Percentiles rank a stretch among this genome's conserved stretches.
Evolutionary conservation across 192 early-diverging fungal species (phyloP).

Genomic region (Podila epigama): DNA sequence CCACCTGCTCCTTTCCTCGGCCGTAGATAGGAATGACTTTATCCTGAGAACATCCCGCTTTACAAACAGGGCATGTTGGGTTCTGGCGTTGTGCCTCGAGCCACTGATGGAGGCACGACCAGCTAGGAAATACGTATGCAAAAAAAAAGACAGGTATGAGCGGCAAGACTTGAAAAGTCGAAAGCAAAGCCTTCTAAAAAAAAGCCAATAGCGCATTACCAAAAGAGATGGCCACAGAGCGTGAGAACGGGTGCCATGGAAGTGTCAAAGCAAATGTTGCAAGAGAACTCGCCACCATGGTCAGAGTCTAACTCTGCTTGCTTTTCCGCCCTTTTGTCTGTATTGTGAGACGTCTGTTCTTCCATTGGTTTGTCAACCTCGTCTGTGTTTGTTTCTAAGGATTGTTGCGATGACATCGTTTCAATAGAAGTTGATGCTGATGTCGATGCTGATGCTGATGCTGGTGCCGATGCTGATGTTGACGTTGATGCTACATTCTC

Average conservation of each 20-base stretch:
- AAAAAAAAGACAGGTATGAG: not conserved
- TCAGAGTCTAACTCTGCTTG: not conserved
- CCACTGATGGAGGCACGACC: slow-evolving; percentile 80
- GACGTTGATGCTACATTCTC: too few relatives aligned
- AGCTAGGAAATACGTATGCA: slow-evolving; percentile 38
- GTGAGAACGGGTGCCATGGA: slow-evolving; percentile 78
- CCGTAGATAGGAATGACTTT: slow-evolving; percentile 88
- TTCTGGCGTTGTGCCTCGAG: slow-evolving; percentile 72
- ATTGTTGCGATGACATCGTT: too few relatives aligned
- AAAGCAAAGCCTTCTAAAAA: not conserved
- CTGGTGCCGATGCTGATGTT: too few relatives aligned
- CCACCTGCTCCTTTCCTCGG: slow-evolving; percentile 77
- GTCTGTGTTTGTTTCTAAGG: too few relatives aligned
- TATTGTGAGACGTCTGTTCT: too few relatives aligned
- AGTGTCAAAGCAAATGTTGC: slow-evolving; percentile 74
- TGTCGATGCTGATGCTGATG: too few relatives aligned
- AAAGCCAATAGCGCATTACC: slow-evolving; percentile 45
- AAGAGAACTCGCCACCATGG: slow-evolving; percentile 29
- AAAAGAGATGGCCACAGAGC: slow-evolving; percentile 82
- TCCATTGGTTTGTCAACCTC: too few relatives aligned
- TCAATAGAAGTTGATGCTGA: too few relatives aligned
- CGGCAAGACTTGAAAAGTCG: not conserved
- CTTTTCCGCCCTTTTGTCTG: not conserved
- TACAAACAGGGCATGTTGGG: slow-evolving; percentile 84
- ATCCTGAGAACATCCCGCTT: slow-evolving; percentile 83